Conservation (phyloP, 1,139 yeast genomes). For the Tardiomyces blankii region DNA sequence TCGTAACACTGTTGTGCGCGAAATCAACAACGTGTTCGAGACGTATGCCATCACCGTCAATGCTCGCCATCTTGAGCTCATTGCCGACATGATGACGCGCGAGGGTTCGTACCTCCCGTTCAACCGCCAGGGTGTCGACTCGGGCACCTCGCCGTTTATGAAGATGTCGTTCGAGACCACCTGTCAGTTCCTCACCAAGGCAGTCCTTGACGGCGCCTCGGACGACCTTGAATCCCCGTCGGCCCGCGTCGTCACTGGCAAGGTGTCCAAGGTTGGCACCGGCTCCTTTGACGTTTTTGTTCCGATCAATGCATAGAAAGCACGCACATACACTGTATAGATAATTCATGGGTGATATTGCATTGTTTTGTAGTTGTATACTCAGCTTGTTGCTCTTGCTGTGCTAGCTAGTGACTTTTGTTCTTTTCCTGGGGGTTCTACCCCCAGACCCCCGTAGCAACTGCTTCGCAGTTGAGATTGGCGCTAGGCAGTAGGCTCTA, state of each 20-base stretch:
- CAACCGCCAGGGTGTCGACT: slow-evolving; percentile 96
- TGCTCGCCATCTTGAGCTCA: slow-evolving; percentile 85
- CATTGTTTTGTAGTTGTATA: too few relatives aligned
- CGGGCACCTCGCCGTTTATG: slow-evolving; percentile 91
- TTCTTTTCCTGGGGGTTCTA: too few relatives aligned
- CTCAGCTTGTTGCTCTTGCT: not conserved
- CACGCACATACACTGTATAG: not conserved
- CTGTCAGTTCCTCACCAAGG: slow-evolving; percentile 92
- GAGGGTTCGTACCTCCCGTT: slow-evolving; percentile 96
- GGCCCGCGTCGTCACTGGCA: slow-evolving; percentile 91
- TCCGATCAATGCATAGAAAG: slow-evolving; percentile 1
- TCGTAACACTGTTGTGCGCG: slow-evolving; percentile 91
- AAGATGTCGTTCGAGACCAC: slow-evolving; percentile 99
- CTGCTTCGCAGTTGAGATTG: too few relatives aligned
- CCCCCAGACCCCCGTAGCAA: too few relatives aligned
- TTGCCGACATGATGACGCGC: slow-evolving; percentile 99
- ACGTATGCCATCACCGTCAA: slow-evolving; percentile 94
- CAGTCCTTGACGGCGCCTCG: slow-evolving; percentile 84
- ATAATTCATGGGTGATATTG: not conserved
- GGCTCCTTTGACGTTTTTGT: slow-evolving; percentile 89
- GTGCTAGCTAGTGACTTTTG: too few relatives aligned
- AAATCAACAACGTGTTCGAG: slow-evolving; percentile 90
- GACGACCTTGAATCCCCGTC: slow-evolving; percentile 89
- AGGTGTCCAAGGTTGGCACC: slow-evolving; percentile 86
- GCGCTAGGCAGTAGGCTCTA: too few relatives aligned